These are phyloP conservation scores for Trichocladium antarcticum DNA, from an alignment of 495 filamentous ascomycete genomes.

Conservation along the genomic window DNA sequence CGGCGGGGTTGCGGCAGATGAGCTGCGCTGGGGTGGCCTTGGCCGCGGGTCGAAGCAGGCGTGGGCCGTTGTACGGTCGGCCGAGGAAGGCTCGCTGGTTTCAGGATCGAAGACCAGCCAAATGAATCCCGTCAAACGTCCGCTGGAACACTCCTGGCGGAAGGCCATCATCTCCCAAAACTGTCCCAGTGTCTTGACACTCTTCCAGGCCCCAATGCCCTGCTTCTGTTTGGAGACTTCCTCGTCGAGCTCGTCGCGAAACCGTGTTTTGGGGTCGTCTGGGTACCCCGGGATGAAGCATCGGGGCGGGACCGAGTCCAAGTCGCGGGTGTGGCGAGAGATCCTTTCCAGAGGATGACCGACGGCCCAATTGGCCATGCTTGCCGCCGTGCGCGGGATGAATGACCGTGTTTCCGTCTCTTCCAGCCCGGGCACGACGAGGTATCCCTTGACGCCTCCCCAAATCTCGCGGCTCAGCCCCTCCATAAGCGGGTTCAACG, in stretches of 20 bases:
- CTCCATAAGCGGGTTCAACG: conserved; percentile 63
- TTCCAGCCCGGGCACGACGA: conserved; percentile 81
- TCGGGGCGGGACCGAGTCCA: conserved; percentile 54
- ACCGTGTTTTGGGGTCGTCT: conserved; percentile 92
- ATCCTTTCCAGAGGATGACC: conserved; percentile 48
- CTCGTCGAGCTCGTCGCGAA: conserved; percentile 78
- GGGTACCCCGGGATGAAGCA: conserved; percentile 85
- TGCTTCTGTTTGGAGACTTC: conserved; percentile 36
- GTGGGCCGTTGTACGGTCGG: conserved; percentile 10
- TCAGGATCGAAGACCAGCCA: conserved; percentile 71
- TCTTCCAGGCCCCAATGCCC: conserved; percentile 62
- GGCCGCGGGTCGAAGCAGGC: conserved; percentile 21
- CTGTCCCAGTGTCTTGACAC: conserved; percentile 67
- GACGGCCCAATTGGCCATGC: conserved; percentile 40
- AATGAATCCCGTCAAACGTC: conserved; percentile 81
- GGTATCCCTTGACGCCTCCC: conserved; percentile 52
- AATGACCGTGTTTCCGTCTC: conserved; percentile 59
- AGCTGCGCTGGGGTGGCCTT: conserved; percentile 17
- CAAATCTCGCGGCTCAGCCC: conserved; percentile 23
- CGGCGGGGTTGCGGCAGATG: neutral
- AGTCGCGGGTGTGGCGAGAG: conserved; percentile 54
- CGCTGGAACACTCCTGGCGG: conserved; percentile 87
- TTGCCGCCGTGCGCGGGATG: conserved; percentile 33
- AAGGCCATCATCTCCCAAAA: conserved; percentile 99
- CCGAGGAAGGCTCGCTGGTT: neutral